Conservation (phyloP, 768 basidiomycete species). For the Tulasnella calospora region DNA sequence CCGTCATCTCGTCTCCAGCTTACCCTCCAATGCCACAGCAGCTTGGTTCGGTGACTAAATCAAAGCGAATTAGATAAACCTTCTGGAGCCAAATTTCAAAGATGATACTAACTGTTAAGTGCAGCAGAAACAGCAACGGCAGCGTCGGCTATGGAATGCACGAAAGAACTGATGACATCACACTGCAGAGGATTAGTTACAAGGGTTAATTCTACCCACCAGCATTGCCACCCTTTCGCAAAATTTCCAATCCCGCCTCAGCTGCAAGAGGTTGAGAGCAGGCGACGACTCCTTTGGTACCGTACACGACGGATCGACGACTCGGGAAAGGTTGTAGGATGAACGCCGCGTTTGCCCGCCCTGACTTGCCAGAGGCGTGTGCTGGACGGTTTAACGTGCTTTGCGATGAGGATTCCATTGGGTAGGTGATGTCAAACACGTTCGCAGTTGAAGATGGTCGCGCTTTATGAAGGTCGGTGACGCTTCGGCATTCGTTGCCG, state of each 20-base stretch:
- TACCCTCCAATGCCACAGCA: slow-evolving; percentile 91
- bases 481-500: background rate
- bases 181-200: background rate
- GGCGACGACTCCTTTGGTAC: slow-evolving; percentile 80
- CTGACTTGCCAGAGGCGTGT: background rate
- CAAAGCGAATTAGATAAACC: background rate
- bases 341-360: background rate
- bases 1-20: slow-evolving; percentile 32
- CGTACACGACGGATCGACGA: slow-evolving; percentile 70
- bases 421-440: background rate
- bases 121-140: slow-evolving; percentile 92
- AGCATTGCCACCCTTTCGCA: slow-evolving; percentile 92
- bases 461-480: background rate
- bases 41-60: slow-evolving; percentile 41
- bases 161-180: slow-evolving; percentile 1
- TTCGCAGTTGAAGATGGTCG: background rate
- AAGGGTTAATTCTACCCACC: slow-evolving; percentile 45
- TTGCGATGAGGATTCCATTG: background rate
- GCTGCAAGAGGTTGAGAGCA: slow-evolving; percentile 88
- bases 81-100: background rate
- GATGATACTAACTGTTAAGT: slow-evolving; percentile 50
- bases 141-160: slow-evolving; percentile 65
- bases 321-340: background rate
- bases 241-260: slow-evolving; percentile 86
- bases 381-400: background rate